phyloP scores from a whole-genome alignment of 2,329 filamentous ascomycete genomes.

The Verticillium longisporum region DNA sequence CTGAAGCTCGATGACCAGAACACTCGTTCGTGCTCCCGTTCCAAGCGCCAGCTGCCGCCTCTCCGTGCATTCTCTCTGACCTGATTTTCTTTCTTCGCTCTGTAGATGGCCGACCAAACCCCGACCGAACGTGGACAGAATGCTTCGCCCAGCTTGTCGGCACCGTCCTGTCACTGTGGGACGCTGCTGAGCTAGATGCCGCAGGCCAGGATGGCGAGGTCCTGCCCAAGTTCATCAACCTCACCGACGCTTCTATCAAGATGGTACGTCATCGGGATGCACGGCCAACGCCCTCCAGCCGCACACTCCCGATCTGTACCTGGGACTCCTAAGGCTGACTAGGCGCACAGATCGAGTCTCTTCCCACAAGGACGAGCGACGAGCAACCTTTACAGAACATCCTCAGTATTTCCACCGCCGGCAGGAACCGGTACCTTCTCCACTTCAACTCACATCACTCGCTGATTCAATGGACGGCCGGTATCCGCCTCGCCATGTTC shows the following conservation, averaged over 20 bases:
- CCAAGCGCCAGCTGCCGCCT: neutral
- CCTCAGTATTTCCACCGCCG: conserved; percentile 89
- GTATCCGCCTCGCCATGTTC: conserved; percentile 88
- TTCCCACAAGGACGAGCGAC: conserved; percentile 71
- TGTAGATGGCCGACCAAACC: conserved; percentile 76
- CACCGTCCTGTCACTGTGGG: conserved; percentile 92
- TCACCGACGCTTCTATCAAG: conserved; percentile 95
- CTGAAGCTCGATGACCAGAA: conserved; percentile 95
- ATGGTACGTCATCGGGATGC: conserved; percentile 57
- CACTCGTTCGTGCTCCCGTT: conserved; percentile 56
- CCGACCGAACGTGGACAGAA: conserved; percentile 87
- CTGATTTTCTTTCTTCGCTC: neutral
- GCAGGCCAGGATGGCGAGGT: conserved; percentile 81
- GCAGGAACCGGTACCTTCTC: conserved; percentile 87
- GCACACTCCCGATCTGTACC: neutral
- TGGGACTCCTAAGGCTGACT: neutral
- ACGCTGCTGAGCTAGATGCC: conserved; percentile 83
- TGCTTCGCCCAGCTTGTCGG: conserved; percentile 96
- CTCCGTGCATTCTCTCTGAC: conserved; percentile 1
- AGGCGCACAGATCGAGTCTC: conserved; percentile 68
- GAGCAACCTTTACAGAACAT: conserved; percentile 89
- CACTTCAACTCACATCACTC: conserved; percentile 96
- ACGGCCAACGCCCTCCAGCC: neutral
- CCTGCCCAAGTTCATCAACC: conserved; percentile 86
- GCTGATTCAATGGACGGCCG: conserved; percentile 90